phyloP scores from a whole-genome alignment of 2,329 filamentous ascomycete species.

The Alternaria ventricosa region DNA sequence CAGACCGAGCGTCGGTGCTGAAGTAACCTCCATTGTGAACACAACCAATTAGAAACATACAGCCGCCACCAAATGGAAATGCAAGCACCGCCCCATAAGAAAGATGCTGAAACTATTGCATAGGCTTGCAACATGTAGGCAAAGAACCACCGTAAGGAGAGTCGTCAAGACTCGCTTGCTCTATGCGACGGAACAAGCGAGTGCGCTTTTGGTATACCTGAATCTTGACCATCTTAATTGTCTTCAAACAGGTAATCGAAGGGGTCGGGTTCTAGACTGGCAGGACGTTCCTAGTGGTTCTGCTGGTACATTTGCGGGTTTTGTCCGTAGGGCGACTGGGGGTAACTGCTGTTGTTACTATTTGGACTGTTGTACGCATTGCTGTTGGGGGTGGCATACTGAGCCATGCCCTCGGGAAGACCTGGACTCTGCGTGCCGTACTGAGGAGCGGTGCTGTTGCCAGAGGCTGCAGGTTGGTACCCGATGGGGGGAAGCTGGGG shows the following conservation, averaged over 20 bases:
- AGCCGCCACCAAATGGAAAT: constrained; percentile 50
- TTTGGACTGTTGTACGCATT: constrained; percentile 53
- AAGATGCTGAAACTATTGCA: constrained; percentile 37
- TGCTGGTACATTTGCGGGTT: constrained; percentile 58
- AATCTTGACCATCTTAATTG: background rate
- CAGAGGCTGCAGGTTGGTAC: constrained; percentile 56
- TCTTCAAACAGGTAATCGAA: background rate
- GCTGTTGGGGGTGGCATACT: constrained; percentile 53
- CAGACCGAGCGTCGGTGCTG: constrained; percentile 13
- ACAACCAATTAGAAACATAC: constrained; percentile 44
- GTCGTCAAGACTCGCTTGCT: constrained; percentile 29
- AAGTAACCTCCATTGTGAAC: constrained; percentile 33
- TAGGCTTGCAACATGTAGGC: constrained; percentile 30
- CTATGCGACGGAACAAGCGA: constrained; percentile 12
- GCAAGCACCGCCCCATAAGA: constrained; percentile 39
- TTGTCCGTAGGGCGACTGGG: constrained; percentile 58
- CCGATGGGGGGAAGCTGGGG: constrained; percentile 60
- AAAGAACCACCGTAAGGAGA: constrained; percentile 34
- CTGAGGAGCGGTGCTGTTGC: constrained; percentile 51
- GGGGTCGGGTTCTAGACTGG: background rate
- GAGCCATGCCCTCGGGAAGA: constrained; percentile 57
- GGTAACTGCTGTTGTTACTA: constrained; percentile 57
- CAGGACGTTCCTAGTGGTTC: constrained; percentile 38
- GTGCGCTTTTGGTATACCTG: constrained; percentile 17
- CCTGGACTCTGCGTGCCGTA: constrained; percentile 55